phyloP scores from a whole-genome alignment of 2,329 filamentous ascomycete genomes.

The Elsinoe arachidis region DNA sequence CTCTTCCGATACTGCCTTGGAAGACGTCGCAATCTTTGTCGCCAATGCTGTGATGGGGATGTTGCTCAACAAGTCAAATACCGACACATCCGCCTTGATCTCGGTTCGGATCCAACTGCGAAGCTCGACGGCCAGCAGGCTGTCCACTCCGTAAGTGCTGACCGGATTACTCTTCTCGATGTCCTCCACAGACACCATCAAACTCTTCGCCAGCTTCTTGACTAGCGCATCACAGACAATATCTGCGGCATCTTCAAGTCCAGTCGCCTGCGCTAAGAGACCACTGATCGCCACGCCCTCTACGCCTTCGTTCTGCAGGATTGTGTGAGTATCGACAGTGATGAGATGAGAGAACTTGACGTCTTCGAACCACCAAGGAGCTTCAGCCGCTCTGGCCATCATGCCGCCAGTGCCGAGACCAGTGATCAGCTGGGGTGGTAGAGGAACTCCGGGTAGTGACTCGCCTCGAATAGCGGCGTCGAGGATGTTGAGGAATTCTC shows the following conservation, averaged over 20 bases:
- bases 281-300: background rate
- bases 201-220: slow-evolving; percentile 4
- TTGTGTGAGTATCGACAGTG: slow-evolving; percentile 1
- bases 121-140: slow-evolving; percentile 15
- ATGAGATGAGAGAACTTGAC: background rate
- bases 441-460: background rate
- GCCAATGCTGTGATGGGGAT: background rate
- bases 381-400: background rate
- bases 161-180: slow-evolving; percentile 6
- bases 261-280: background rate
- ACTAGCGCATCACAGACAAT: slow-evolving; percentile 3
- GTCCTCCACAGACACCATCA: slow-evolving; percentile 10
- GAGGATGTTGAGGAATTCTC: background rate
- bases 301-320: background rate
- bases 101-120: slow-evolving; percentile 9
- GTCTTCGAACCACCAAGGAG: background rate
- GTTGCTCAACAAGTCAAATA: background rate
- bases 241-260: background rate
- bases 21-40: background rate
- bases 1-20: background rate
- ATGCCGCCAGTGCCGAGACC: slow-evolving; percentile 9
- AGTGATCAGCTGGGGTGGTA: slow-evolving; percentile 8
- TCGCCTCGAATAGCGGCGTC: background rate
- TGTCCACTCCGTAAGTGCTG: slow-evolving; percentile 15
- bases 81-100: background rate